These are phyloP conservation scores for Kluyveromyces siamensis DNA, from an alignment of 805 yeast genomes.

Conservation along the genomic window DNA sequence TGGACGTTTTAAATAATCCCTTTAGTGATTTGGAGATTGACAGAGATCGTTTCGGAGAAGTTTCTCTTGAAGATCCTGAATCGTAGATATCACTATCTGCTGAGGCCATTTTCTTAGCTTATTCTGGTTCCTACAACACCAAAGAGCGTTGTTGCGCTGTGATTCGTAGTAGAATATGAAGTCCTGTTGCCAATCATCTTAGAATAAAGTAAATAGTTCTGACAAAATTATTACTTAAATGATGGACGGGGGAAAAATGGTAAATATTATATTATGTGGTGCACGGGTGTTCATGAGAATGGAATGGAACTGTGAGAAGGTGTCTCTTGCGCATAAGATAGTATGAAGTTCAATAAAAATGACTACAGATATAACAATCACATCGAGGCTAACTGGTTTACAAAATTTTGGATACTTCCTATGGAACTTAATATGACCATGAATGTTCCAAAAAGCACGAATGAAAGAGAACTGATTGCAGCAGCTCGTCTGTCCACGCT, in stretches of 20 bases:
- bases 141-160: no score
- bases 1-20: conserved; percentile 14
- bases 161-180: background rate
- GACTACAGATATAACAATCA: background rate
- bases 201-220: background rate
- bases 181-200: background rate
- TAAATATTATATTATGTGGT: background rate
- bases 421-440: conserved; percentile 65
- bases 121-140: no score
- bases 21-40: conserved; percentile 22
- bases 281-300: background rate
- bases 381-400: conserved; percentile 35
- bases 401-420: conserved; percentile 39
- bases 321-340: no score
- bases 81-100: conserved; percentile 1
- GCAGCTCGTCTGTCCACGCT: conserved; percentile 72
- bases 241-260: background rate
- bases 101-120: background rate
- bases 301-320: background rate
- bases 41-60: conserved; percentile 13
- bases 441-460: conserved; percentile 62
- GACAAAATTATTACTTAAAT: background rate
- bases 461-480: conserved; percentile 63
- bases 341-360: no score
- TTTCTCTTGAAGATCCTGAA: conserved; percentile 2